These are phyloP conservation scores for Ogataea nonfermentans DNA, from an alignment of 805 yeast genomes.

Conservation along the genomic window DNA sequence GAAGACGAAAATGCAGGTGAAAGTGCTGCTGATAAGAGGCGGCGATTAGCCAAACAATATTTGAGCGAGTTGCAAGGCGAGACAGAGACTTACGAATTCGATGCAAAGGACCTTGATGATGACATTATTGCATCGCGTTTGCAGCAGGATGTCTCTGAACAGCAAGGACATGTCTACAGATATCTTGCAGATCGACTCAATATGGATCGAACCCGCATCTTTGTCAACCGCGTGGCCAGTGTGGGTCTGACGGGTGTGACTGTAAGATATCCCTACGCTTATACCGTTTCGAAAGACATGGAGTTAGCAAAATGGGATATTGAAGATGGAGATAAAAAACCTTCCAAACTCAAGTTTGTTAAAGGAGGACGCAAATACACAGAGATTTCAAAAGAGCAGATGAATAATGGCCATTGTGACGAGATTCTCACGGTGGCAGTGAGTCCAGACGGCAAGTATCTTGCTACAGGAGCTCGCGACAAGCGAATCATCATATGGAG, in stretches of 20 bases:
- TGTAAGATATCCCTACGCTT: slow-evolving; percentile 60
- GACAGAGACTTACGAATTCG: slow-evolving; percentile 55
- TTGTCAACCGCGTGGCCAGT: slow-evolving; percentile 58
- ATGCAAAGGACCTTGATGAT: slow-evolving; percentile 87
- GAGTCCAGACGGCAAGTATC: slow-evolving; percentile 80
- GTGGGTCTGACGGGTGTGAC: slow-evolving; percentile 55
- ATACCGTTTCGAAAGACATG: slow-evolving; percentile 79
- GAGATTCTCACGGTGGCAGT: slow-evolving; percentile 78
- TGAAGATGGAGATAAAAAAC: slow-evolving; percentile 51
- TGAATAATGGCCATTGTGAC: slow-evolving; percentile 70
- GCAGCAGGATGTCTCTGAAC: slow-evolving; percentile 86
- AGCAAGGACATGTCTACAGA: slow-evolving; percentile 78
- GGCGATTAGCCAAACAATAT: slow-evolving; percentile 92
- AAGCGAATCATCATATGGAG: slow-evolving; percentile 83
- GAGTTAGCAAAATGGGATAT: slow-evolving; percentile 80
- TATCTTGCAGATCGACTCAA: slow-evolving; percentile 53
- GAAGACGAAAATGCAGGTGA: slow-evolving; percentile 76
- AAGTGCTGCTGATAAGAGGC: slow-evolving; percentile 87
- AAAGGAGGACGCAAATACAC: slow-evolving; percentile 58
- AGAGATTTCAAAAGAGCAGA: slow-evolving; percentile 46
- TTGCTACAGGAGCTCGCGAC: slow-evolving; percentile 91
- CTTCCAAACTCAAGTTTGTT: slow-evolving; percentile 59
- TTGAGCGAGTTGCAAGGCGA: slow-evolving; percentile 72
- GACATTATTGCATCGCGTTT: slow-evolving; percentile 81
- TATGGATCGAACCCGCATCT: slow-evolving; percentile 41